Evolutionary conservation across 1,284 basidiomycete species (phyloP), one percentile per base, ranked within the genome.

Genomic region (Cryptococcus deneoformans): DNA sequence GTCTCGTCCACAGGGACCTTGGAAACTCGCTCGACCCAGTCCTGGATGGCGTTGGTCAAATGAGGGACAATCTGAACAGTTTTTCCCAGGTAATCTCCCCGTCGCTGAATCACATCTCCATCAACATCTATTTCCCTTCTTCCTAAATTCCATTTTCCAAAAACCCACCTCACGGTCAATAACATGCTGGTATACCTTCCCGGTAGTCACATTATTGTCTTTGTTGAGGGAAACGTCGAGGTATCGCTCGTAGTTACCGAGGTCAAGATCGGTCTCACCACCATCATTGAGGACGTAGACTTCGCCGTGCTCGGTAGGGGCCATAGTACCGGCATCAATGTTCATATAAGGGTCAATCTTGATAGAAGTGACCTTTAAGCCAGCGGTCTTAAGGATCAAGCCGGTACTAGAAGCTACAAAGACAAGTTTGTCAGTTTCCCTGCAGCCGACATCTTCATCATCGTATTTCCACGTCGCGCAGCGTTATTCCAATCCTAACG

Each of bases 341-440:
- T 99, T 99, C 94, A 99, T 98, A 76, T 99, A 99, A 24, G 95
- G 95, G 78, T 99, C 95, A 69, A 99, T 98, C 81, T 99, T 99
- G 83, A 99, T 98, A 34, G 96, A 90, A 2, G 96, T 99, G 71
- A 98, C 95, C 79, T 93, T 95, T 64, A 96, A 83, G 47, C 95
- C 95, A 38, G 88, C 86, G 50, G 92, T 98, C 82, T 98, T 98
- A 76, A 99, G 84, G 54, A 99, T 84, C 52, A 99, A 82, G 63
- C 95, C 95, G 14, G 96, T 98, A 60, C 94, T 98, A 45, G 95
- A 99, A 68, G 95, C 94, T 93, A 59, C 5, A 44, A 37, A 24
- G 6, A 12, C 37, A 38, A 10, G n/a, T 54, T 44, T 34, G 38
- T 37, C 12, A 53, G 37, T 38, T 6, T 14, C 51, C 8, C 11